phyloP scores from a whole-genome alignment of 176 grass and related monocot species.

The Alopecurus myosuroides region DNA sequence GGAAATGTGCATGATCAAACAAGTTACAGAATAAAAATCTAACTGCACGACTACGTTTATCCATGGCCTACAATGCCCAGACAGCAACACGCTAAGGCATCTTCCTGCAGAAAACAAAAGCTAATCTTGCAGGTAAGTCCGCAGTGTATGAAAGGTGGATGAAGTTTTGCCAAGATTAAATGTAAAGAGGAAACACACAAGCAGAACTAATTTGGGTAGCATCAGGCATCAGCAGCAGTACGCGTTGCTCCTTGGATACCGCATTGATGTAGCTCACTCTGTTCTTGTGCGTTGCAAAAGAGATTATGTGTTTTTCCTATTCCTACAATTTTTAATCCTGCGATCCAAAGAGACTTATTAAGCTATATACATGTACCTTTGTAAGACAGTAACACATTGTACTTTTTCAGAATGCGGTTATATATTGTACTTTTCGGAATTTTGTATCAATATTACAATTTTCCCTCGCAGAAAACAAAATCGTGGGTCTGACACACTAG shows the following conservation, averaged over 20 bases:
- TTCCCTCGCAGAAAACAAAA: not conserved
- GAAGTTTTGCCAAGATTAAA: not conserved
- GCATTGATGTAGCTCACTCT: constrained; percentile 76
- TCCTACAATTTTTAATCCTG: too few relatives aligned
- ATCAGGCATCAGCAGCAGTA: constrained; percentile 38
- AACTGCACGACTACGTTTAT: constrained; percentile 9
- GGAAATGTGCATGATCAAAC: too few relatives aligned
- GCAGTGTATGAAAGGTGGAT: not conserved
- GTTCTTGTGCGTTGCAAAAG: constrained; percentile 64
- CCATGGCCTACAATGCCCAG: not conserved
- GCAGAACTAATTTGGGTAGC: too few relatives aligned
- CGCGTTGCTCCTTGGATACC: constrained; percentile 61
- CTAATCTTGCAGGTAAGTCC: not conserved
- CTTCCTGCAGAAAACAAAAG: constrained; percentile 1
- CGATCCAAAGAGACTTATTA: not conserved
- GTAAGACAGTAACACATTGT: not conserved
- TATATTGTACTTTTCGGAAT: not conserved
- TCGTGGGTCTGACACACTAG: not conserved
- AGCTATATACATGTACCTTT: not conserved
- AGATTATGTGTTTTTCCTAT: too few relatives aligned
- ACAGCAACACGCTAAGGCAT: not conserved
- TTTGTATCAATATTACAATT: not conserved
- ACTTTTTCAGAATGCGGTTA: not conserved
- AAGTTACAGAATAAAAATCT: constrained; percentile 6
- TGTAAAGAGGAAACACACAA: not conserved